phyloP scores from a whole-genome alignment of 305 asterid genomes.

The Fraxinus angustifolia region DNA sequence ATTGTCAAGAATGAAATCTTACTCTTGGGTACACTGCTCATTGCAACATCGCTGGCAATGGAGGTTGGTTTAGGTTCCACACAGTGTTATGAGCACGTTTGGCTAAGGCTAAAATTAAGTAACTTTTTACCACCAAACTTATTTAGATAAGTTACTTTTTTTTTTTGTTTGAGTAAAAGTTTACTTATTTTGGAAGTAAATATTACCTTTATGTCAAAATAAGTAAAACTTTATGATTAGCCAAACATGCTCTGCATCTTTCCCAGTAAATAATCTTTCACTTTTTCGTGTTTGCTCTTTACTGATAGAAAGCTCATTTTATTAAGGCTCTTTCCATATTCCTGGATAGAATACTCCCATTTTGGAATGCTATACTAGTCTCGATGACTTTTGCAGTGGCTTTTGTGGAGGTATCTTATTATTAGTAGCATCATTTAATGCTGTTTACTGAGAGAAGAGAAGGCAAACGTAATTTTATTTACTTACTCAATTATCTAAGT shows the following conservation, averaged over 20 bases:
- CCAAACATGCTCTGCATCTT: background rate
- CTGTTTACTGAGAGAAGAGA: background rate
- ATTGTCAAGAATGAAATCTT: conserved; percentile 35
- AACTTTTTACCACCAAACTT: background rate
- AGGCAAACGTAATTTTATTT: background rate
- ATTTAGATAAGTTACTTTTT: background rate
- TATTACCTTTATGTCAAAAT: background rate
- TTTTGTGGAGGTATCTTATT: conserved; percentile 34
- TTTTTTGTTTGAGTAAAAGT: background rate
- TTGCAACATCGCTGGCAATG: conserved; percentile 36
- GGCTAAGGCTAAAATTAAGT: background rate
- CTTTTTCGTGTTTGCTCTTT: background rate
- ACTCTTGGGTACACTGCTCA: conserved; percentile 36
- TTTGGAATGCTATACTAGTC: conserved; percentile 32
- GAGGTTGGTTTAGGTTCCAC: conserved; percentile 25
- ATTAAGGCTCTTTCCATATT: conserved; percentile 41
- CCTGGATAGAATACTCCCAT: conserved; percentile 33
- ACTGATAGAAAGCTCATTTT: background rate
- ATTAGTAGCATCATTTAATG: background rate
- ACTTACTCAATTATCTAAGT: background rate
- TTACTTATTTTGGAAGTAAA: background rate
- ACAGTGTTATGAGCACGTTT: background rate
- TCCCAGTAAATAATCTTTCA: background rate
- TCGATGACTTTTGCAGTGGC: conserved; percentile 34
- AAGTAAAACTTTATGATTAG: background rate